Percentiles rank a stretch among this genome's conserved stretches.
Evolutionary conservation across 192 early-diverging fungal genomes (phyloP).

Genomic region (Physocladia obscura): DNA sequence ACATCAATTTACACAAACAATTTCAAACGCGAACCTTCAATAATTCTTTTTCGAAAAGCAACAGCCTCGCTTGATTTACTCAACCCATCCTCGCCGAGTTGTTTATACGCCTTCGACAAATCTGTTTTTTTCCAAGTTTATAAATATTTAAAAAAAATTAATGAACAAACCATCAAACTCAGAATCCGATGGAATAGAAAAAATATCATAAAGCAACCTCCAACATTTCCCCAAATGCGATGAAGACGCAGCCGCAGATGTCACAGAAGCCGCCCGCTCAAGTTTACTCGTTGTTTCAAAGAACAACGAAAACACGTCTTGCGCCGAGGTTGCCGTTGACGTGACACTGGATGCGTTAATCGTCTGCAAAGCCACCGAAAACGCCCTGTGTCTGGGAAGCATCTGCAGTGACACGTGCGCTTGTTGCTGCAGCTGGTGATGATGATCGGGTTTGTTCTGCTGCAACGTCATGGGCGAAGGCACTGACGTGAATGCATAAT

Average conservation of each 20-base stretch:
- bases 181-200: neutral
- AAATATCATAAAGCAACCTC: constrained; percentile 32
- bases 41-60: constrained; percentile 10
- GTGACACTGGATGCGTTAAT: neutral
- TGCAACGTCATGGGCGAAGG: no score
- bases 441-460: no score
- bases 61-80: constrained; percentile 5
- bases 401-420: constrained; percentile 20
- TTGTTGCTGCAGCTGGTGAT: no score
- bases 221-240: constrained; percentile 32
- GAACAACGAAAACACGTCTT: constrained; percentile 8
- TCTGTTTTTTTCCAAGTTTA: neutral
- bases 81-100: neutral
- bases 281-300: neutral
- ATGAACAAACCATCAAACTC: neutral
- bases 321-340: neutral
- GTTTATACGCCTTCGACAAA: neutral
- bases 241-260: neutral
- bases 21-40: neutral
- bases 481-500: no score
- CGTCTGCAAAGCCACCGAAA: neutral
- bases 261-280: neutral
- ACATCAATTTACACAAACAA: neutral
- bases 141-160: neutral
- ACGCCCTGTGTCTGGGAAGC: constrained; percentile 11